Evolutionary conservation across 2,329 filamentous ascomycete genomes (phyloP).

Genomic region (Coleophoma cylindrospora): DNA sequence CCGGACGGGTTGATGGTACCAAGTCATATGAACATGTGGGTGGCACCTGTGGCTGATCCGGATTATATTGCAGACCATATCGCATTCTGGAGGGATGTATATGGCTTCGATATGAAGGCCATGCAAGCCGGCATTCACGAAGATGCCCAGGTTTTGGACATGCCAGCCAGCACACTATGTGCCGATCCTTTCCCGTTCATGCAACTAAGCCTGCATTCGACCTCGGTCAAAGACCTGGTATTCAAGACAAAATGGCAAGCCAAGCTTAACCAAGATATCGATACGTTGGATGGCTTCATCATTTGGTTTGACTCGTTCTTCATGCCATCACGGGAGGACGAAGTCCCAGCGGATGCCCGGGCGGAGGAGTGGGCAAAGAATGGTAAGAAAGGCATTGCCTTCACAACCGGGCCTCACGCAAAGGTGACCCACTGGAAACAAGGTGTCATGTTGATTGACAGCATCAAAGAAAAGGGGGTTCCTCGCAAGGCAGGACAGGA

Average conservation of each 20-base stretch:
- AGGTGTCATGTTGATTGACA: slow-evolving; percentile 66
- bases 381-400: slow-evolving; percentile 63
- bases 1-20: slow-evolving; percentile 80
- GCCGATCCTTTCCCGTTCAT: slow-evolving; percentile 63
- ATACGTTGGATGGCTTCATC: slow-evolving; percentile 77
- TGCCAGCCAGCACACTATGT: slow-evolving; percentile 55
- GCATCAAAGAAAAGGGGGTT: slow-evolving; percentile 36
- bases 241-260: slow-evolving; percentile 68
- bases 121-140: slow-evolving; percentile 83
- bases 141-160: slow-evolving; percentile 73
- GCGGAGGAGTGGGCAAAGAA: slow-evolving; percentile 56
- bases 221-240: slow-evolving; percentile 65
- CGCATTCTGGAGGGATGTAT: slow-evolving; percentile 85
- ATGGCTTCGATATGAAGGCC: slow-evolving; percentile 89
- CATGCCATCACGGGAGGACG: slow-evolving; percentile 50
- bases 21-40: slow-evolving; percentile 75
- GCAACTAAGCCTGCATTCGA: slow-evolving; percentile 70
- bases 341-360: slow-evolving; percentile 45
- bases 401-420: slow-evolving; percentile 78
- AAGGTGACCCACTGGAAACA: slow-evolving; percentile 89
- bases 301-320: slow-evolving; percentile 97
- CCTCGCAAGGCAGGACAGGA: slow-evolving; percentile 48
- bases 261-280: slow-evolving; percentile 54
- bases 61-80: slow-evolving; percentile 76
- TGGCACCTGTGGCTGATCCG: slow-evolving; percentile 74